Percentiles rank a stretch among this genome's conserved stretches.
These are phyloP conservation scores for Hippophae tibetana DNA, from an alignment of 306 rosid species.

Conservation along the genomic window DNA sequence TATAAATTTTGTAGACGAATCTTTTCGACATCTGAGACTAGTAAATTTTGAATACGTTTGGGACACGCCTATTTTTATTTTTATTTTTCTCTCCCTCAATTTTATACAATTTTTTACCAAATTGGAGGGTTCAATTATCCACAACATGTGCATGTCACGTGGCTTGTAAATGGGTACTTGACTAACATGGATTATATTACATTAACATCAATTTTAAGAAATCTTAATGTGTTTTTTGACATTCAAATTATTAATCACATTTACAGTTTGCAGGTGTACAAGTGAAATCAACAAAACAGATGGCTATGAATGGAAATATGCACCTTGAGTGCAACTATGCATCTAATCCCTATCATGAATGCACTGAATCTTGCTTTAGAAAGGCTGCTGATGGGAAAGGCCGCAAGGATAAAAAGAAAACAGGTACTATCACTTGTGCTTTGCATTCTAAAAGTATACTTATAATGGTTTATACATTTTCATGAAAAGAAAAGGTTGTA, in stretches of 20 bases:
- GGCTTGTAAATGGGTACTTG: too few species aligned
- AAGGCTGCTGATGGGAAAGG: conserved; percentile 57
- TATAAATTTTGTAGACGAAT: too few species aligned
- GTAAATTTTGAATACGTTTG: too few species aligned
- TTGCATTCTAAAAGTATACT: background rate
- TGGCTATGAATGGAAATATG: conserved; percentile 51
- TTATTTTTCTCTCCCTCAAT: too few species aligned
- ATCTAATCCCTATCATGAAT: conserved; percentile 83
- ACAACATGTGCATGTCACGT: too few species aligned
- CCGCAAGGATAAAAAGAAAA: conserved; percentile 39
- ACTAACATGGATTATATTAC: too few species aligned
- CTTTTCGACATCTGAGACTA: too few species aligned
- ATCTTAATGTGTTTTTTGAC: too few species aligned
- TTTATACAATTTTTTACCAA: too few species aligned
- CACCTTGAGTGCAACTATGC: conserved; percentile 51
- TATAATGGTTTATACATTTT: background rate
- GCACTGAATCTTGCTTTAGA: conserved; percentile 53
- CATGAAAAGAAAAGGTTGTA: background rate
- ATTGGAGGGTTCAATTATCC: too few species aligned
- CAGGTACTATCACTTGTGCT: conserved; percentile 30
- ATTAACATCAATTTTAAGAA: too few species aligned
- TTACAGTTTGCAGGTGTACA: conserved; percentile 5
- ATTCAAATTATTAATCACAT: background rate
- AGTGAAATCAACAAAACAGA: conserved; percentile 20
- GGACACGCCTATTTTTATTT: too few species aligned